A percentile compares a stretch with the other conserved stretches of the same genome.
Conservation (phyloP, 2,329 filamentous ascomycete species). For the Zymoseptoria brevis region DNA sequence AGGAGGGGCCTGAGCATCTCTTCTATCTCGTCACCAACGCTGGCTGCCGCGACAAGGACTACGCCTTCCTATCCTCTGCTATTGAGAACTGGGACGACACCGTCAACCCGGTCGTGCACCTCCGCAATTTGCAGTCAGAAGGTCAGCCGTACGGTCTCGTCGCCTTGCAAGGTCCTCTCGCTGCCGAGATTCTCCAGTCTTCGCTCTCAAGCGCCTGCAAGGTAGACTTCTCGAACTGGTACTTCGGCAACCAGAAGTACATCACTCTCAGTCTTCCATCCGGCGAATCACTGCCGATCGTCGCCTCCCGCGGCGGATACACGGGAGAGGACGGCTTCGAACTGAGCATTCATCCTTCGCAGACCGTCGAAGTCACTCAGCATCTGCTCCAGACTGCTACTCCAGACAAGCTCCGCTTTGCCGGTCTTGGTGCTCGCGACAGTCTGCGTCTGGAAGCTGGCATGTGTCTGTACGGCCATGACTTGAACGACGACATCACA, state of each 20-base stretch:
- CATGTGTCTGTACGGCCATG: conserved; percentile 99
- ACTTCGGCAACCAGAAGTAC: conserved; percentile 70
- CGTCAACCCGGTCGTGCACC: conserved; percentile 31
- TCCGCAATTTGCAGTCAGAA: conserved; percentile 29
- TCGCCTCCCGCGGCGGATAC: conserved; percentile 86
- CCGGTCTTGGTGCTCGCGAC: conserved; percentile 84
- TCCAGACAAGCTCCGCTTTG: conserved; percentile 62
- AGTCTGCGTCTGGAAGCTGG: conserved; percentile 89
- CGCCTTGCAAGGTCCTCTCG: conserved; percentile 79
- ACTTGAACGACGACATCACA: conserved; percentile 72
- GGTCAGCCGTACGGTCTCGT: conserved; percentile 64
- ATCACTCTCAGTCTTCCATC: conserved; percentile 57
- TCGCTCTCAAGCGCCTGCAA: conserved; percentile 49
- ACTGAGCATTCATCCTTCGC: conserved; percentile 68
- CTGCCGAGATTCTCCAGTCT: conserved; percentile 59
- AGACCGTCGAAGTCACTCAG: conserved; percentile 60
- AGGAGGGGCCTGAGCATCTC: conserved; percentile 38
- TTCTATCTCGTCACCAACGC: conserved; percentile 97
- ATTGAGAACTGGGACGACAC: conserved; percentile 54
- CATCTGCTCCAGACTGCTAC: conserved; percentile 55
- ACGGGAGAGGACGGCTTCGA: conserved; percentile 98
- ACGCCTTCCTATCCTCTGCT: conserved; percentile 64
- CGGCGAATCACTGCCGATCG: conserved; percentile 47
- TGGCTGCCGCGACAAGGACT: conserved; percentile 81
- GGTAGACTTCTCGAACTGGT: conserved; percentile 54